A percentile compares a stretch with the other conserved stretches of the same genome.
phyloP scores from a whole-genome alignment of 208 protist species.

The Tritrichomonas musculus region DNA sequence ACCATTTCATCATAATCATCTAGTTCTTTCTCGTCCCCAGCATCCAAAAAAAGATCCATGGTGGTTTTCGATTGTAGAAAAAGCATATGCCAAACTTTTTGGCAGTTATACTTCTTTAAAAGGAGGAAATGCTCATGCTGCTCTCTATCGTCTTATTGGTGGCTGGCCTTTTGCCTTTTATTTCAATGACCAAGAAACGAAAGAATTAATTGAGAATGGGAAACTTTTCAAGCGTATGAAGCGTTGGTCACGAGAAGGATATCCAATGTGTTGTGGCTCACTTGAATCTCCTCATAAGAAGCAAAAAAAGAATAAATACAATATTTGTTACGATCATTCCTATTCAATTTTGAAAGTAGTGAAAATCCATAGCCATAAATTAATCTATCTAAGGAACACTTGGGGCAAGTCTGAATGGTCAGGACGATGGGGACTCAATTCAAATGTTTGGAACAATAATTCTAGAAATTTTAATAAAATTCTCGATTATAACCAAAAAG shows the following conservation, averaged over 20 bases:
- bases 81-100: conserved; percentile 38
- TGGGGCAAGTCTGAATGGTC: not conserved
- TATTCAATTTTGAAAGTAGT: not conserved
- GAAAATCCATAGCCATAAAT: not conserved
- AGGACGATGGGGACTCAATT: conserved; percentile 13
- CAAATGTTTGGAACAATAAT: not conserved
- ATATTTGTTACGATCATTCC: not conserved
- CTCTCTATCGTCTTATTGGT: conserved; percentile 24
- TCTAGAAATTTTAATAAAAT: not conserved
- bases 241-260: not conserved
- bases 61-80: conserved; percentile 31
- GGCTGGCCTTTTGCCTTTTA: not conserved
- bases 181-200: not conserved
- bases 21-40: no score
- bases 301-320: not conserved
- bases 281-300: not conserved
- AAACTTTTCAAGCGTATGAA: not conserved
- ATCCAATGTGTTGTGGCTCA: not conserved
- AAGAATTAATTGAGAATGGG: not conserved
- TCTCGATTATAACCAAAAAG: not conserved
- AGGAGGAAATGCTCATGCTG: conserved; percentile 18
- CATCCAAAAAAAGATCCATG: not conserved
- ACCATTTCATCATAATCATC: no score
- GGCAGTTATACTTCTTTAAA: conserved; percentile 20
- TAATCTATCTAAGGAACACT: not conserved